Conservation (phyloP, 129 eudicot species). For the Pittosporum tobira region DNA sequence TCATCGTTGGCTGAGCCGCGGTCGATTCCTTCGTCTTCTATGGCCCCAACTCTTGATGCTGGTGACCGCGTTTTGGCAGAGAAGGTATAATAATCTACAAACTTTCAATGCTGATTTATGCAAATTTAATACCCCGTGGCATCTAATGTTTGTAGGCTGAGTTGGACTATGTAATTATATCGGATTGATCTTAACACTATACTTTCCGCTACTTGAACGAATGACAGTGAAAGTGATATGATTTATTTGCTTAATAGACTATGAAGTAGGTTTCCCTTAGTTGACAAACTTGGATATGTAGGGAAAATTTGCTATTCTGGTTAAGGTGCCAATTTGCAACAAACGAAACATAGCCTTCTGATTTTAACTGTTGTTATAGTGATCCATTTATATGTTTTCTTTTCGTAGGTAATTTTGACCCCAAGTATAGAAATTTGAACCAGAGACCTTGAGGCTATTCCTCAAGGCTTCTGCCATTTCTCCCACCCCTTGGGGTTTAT, state of each 20-base stretch:
- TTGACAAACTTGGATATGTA: not conserved
- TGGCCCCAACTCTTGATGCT: conserved; percentile 81
- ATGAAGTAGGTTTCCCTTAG: no score
- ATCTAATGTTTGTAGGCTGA: no score
- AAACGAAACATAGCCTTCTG: not conserved
- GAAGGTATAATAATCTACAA: conserved; percentile 51
- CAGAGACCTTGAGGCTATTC: no score
- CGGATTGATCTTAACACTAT: no score
- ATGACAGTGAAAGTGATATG: not conserved
- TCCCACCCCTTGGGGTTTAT: no score
- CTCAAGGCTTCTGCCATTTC: no score
- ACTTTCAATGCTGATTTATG: not conserved
- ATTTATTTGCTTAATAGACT: not conserved
- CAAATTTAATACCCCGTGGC: no score
- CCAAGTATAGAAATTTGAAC: no score
- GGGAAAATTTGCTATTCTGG: not conserved
- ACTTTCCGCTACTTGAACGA: not conserved
- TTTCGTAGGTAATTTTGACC: no score
- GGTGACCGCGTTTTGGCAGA: conserved; percentile 88
- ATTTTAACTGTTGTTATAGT: not conserved
- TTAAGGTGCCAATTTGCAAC: no score
- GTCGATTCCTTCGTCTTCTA: conserved; percentile 81
- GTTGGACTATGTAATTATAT: no score
- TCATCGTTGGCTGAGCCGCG: conserved; percentile 90
- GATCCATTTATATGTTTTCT: not conserved